These are phyloP conservation scores for Prorocentrum cordatum DNA, from an alignment of 169 alveolate genomes.

Conservation along the genomic window DNA sequence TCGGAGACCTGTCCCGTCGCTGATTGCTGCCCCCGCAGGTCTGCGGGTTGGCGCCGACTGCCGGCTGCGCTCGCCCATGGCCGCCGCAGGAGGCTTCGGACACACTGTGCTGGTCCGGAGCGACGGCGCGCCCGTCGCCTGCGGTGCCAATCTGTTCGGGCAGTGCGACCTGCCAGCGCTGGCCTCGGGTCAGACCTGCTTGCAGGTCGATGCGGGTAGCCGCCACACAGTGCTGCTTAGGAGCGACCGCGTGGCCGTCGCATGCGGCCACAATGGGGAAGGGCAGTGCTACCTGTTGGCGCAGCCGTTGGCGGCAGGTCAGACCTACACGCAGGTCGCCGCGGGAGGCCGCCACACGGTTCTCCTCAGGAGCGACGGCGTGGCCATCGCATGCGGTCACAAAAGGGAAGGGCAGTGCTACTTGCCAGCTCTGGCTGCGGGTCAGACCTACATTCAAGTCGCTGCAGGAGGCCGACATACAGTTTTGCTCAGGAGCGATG, in stretches of 20 bases:
- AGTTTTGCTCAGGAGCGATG: too few species aligned
- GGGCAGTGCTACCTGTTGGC: background rate
- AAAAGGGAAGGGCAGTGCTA: background rate
- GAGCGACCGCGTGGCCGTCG: background rate
- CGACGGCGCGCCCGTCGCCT: too few species aligned
- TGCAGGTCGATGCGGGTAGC: background rate
- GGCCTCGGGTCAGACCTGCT: background rate
- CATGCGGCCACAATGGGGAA: background rate
- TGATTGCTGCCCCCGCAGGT: too few species aligned
- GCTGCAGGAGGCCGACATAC: too few species aligned
- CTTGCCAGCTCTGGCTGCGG: background rate
- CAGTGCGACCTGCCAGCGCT: too few species aligned
- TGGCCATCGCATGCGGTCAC: background rate
- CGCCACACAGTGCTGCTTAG: background rate
- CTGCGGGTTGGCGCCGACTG: too few species aligned
- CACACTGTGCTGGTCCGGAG: too few species aligned
- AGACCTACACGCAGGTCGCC: constrained; percentile 5
- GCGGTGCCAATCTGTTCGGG: too few species aligned
- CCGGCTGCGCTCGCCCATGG: too few species aligned
- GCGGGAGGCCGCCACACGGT: background rate
- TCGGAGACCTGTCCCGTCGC: too few species aligned
- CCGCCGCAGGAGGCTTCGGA: too few species aligned
- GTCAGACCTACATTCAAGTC: too few species aligned
- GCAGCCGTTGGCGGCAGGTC: background rate
- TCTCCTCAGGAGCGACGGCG: background rate